A percentile compares a stretch with the other conserved stretches of the same genome.
phyloP scores from a whole-genome alignment of 352 stramenopile genomes.

The Detonula confervacea region DNA sequence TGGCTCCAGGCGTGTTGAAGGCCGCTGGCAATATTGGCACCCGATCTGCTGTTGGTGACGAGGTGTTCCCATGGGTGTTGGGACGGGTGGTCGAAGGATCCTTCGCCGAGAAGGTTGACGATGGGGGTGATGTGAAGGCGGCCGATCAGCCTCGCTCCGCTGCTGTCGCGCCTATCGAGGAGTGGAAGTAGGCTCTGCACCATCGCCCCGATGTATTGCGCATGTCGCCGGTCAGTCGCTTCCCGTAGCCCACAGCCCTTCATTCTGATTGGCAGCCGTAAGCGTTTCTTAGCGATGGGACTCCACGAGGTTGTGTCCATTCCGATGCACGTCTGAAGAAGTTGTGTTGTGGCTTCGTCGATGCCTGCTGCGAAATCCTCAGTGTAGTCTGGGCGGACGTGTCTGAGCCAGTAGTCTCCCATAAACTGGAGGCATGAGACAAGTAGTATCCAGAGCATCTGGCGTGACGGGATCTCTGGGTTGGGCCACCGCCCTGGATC shows the following conservation, averaged over 20 bases:
- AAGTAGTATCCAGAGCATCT: background rate
- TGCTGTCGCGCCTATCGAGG: background rate
- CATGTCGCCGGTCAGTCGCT: background rate
- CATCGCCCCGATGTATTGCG: background rate
- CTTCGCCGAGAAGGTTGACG: background rate
- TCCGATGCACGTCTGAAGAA: background rate
- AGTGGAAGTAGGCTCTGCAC: background rate
- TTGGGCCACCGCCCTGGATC: background rate
- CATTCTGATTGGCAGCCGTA: too few relatives aligned
- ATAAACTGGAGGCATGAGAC: background rate
- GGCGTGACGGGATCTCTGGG: background rate
- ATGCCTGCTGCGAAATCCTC: background rate
- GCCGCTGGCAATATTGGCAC: background rate
- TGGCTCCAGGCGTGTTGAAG: background rate
- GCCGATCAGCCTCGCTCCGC: background rate
- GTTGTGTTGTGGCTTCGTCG: background rate
- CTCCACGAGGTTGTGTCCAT: background rate
- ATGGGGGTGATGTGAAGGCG: background rate
- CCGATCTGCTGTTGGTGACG: background rate
- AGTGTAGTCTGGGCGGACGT: background rate
- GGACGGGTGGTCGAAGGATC: background rate
- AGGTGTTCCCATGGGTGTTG: background rate
- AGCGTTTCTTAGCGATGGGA: too few relatives aligned
- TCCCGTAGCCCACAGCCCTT: background rate
- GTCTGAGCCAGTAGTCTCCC: background rate